Evolutionary conservation across 768 basidiomycete genomes (phyloP).

Genomic region (Pisolithus microcarpus): DNA sequence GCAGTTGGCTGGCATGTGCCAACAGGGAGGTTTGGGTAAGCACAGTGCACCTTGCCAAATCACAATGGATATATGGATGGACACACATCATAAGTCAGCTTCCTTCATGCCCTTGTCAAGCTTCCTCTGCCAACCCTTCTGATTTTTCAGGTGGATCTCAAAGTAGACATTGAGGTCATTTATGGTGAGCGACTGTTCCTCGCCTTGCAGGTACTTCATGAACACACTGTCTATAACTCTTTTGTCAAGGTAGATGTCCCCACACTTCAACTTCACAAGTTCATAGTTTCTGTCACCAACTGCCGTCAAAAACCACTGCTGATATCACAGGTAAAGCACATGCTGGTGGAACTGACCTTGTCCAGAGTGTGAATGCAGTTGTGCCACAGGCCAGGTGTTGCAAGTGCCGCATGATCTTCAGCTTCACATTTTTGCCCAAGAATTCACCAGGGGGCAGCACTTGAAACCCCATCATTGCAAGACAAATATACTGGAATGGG

Average conservation of each 20-base stretch:
- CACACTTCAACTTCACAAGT: constrained; percentile 16
- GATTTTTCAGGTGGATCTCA: constrained; percentile 15
- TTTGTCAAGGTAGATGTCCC: constrained; percentile 13
- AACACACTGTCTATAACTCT: neutral
- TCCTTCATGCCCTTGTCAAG: constrained; percentile 19
- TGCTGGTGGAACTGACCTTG: neutral
- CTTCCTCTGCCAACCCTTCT: constrained; percentile 22
- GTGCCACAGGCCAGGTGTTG: neutral
- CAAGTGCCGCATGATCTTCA: neutral
- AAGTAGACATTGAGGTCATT: constrained; percentile 12
- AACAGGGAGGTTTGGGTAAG: too few relatives aligned
- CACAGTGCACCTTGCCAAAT: neutral
- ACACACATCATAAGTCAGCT: constrained; percentile 11
- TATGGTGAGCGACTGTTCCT: neutral
- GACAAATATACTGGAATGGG: too few relatives aligned
- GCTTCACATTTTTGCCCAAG: neutral
- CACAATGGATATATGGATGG: neutral
- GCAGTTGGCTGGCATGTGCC: neutral
- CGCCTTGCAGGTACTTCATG: neutral
- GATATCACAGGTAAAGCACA: neutral
- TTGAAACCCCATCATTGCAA: too few relatives aligned
- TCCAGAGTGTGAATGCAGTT: neutral
- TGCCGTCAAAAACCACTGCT: too few relatives aligned
- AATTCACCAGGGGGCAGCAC: too few relatives aligned
- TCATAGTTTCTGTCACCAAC: constrained; percentile 24